Evolutionary conservation across 164 flowering plant species (phyloP).

Genomic region (Malania oleifera): DNA sequence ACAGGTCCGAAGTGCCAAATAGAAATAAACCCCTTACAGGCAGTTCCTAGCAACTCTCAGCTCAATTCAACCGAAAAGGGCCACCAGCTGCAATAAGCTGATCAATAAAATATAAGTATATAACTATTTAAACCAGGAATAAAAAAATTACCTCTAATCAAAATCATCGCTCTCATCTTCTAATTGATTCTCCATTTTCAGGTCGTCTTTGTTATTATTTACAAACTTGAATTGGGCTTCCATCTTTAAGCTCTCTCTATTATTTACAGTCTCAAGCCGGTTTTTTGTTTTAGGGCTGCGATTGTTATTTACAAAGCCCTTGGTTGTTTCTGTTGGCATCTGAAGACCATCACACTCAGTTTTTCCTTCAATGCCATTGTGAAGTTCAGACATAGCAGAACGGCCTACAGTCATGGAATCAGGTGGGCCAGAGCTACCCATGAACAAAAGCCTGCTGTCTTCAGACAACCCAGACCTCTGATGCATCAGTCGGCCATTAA

Average conservation of each 20-base stretch:
- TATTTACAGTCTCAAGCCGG: slow-evolving; percentile 48
- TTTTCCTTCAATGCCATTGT: slow-evolving; percentile 22
- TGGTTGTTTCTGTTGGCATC: slow-evolving; percentile 22
- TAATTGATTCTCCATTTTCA: slow-evolving; percentile 35
- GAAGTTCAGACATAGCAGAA: slow-evolving; percentile 23
- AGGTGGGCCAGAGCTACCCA: slow-evolving; percentile 34
- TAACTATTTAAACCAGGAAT: not conserved
- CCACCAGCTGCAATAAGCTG: too few relatives aligned
- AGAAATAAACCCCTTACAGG: not conserved
- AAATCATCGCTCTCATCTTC: slow-evolving; percentile 31
- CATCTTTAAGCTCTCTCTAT: slow-evolving; percentile 29
- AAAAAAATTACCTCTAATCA: slow-evolving; percentile 39
- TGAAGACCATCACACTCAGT: slow-evolving; percentile 27
- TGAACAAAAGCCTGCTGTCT: slow-evolving; percentile 27
- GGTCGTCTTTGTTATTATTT: slow-evolving; percentile 36
- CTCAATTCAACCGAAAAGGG: too few relatives aligned
- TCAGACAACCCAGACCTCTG: slow-evolving; percentile 43
- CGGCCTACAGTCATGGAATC: slow-evolving; percentile 24
- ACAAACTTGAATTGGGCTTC: slow-evolving; percentile 41
- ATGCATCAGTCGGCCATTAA: slow-evolving; percentile 20
- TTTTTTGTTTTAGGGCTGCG: slow-evolving; percentile 26
- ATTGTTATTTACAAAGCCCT: slow-evolving; percentile 46
- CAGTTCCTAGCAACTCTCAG: not conserved
- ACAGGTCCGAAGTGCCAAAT: too few relatives aligned
- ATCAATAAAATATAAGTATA: too few relatives aligned